These are phyloP conservation scores for Yarrowia hollandica DNA, from an alignment of 805 yeast species.

Conservation along the genomic window DNA sequence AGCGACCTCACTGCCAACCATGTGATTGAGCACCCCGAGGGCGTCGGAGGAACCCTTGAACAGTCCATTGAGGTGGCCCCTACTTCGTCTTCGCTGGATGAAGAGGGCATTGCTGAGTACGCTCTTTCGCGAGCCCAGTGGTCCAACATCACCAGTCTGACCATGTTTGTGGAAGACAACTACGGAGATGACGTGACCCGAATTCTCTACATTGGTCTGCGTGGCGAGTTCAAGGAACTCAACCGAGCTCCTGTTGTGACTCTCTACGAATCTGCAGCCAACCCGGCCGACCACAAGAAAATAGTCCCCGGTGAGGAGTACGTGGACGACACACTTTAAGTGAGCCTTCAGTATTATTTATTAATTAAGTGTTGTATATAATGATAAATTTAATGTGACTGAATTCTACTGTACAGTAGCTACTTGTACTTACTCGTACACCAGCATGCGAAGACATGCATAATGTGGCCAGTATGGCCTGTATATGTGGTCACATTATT, in stretches of 20 bases:
- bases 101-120: conserved; percentile 71
- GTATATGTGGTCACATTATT: too few relatives aligned
- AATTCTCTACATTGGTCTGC: conserved; percentile 69
- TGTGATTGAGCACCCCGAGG: conserved; percentile 61
- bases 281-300: conserved; percentile 79
- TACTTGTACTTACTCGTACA: too few relatives aligned
- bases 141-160: conserved; percentile 65
- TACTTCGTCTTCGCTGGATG: conserved; percentile 40
- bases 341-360: not conserved
- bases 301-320: conserved; percentile 34
- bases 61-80: conserved; percentile 28
- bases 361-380: conserved; percentile 8
- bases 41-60: conserved; percentile 45
- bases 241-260: conserved; percentile 67
- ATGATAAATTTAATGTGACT: too few relatives aligned
- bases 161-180: conserved; percentile 67
- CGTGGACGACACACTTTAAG: conserved; percentile 30
- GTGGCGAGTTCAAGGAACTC: conserved; percentile 54
- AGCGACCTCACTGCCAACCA: conserved; percentile 51
- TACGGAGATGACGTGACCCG: conserved; percentile 59
- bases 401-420: too few relatives aligned
- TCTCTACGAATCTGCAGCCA: conserved; percentile 86
- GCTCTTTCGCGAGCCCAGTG: conserved; percentile 72
- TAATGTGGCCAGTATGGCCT: too few relatives aligned
- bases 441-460: too few relatives aligned